These are phyloP conservation scores for Manihot esculenta DNA, from an alignment of 441 rosid genomes.

Conservation along the genomic window DNA sequence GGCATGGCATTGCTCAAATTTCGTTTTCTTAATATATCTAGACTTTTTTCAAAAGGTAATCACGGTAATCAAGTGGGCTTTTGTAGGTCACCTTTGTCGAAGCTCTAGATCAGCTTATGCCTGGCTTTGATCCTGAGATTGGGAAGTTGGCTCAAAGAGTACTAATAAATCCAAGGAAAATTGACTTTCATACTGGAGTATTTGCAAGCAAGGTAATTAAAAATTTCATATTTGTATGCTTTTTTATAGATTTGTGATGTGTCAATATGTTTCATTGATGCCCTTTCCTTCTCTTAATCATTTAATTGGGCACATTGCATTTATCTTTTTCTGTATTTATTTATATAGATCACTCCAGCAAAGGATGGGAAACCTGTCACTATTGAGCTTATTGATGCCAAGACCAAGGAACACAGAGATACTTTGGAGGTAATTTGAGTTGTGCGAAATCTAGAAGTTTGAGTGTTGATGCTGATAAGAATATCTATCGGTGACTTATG, in stretches of 20 bases:
- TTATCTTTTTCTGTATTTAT: conserved; percentile 13
- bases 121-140: conserved; percentile 99
- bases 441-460: not conserved
- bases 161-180: conserved; percentile 87
- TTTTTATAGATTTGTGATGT: not conserved
- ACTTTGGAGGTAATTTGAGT: conserved; percentile 69
- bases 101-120: conserved; percentile 98
- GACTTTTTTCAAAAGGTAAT: conserved; percentile 9
- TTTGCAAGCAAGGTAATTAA: conserved; percentile 79
- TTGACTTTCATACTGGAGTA: conserved; percentile 91
- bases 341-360: conserved; percentile 87
- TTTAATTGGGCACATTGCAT: not conserved
- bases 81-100: conserved; percentile 90
- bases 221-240: conserved; percentile 1
- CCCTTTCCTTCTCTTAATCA: not conserved
- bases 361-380: conserved; percentile 90
- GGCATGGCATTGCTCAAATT: not conserved
- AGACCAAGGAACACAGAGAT: conserved; percentile 86
- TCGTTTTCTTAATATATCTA: not conserved
- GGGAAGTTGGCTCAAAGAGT: conserved; percentile 95
- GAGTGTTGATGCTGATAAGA: not conserved
- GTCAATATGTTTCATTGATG: conserved; percentile 8
- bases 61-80: conserved; percentile 12
- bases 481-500: not conserved
- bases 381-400: conserved; percentile 97